Base-by-base conservation (phyloP, 352 stramenopile species). In the Pythium aquatile region DNA sequence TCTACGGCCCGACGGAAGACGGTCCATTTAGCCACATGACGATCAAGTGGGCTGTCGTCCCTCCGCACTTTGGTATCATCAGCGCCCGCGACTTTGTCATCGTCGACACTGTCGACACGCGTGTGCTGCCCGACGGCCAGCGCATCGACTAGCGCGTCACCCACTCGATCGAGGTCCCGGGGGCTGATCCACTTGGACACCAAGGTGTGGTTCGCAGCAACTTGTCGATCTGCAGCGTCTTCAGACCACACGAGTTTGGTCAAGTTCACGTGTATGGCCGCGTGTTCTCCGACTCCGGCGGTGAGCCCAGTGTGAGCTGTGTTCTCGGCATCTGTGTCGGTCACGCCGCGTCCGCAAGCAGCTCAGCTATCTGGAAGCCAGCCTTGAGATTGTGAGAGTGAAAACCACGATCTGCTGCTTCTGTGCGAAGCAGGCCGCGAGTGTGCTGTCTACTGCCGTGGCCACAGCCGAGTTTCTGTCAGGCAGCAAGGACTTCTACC, bases 111-210 rank as follows among this genome's bases (percentile, higher is more conserved):
- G 83, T 73, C 5, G 77, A 75, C n/a, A 59, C 73, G 11, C 63
- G 65, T 1, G 26, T 65, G 37, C 56, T 83, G 5, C 46, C 40
- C 1, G 72, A 68, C 8, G 75, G 79, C 17, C 69, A 83, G 37
- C 75, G 69, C 6, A 69, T 88, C n/a, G 77, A 75, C 28, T 88
- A 82, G 47, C 75, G 81, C 47, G 35, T 88, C 48, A 46, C 77
- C 28, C 79, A 84, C 61, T 87, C 79, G 10, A 66, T 88, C 8
- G n/a, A 59, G 13, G 47, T 67, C 14, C 28, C 28, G 7, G 52
- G 61, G 42, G 51, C 39, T n/a, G 24, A 17, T 0, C 29, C 59
- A 2, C 49, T 67, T 29, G 32, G 7, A 10, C 13, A 51, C 5
- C 29, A 49, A 5, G 47, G 55, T 33, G 52, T 64, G 5, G 28